A percentile compares a stretch with the other conserved stretches of the same genome.
These are phyloP conservation scores for Mariannaea elegans DNA, from an alignment of 2,329 filamentous ascomycete species.

Conservation along the genomic window DNA sequence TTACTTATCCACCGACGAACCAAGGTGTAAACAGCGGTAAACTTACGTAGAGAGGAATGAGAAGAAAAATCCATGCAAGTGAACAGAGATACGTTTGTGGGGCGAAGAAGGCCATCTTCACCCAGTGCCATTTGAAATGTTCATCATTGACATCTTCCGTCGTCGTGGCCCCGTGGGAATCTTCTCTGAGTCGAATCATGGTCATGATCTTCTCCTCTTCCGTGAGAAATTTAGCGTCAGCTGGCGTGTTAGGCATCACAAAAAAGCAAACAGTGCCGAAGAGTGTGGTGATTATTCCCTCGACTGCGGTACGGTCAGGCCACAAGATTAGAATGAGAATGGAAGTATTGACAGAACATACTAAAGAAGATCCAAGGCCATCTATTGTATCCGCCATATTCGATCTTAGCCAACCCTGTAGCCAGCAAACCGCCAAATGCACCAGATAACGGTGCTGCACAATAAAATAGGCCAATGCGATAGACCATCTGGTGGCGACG, in stretches of 20 bases:
- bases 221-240: not conserved
- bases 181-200: slow-evolving; percentile 7
- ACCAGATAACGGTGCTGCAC: not conserved
- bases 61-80: slow-evolving; percentile 1
- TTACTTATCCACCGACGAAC: too few species aligned
- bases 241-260: slow-evolving; percentile 9
- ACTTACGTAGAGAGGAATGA: slow-evolving; percentile 6
- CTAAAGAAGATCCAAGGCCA: slow-evolving; percentile 10
- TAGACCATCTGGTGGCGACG: slow-evolving; percentile 4
- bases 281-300: not conserved
- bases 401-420: not conserved
- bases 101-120: not conserved
- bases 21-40: not conserved
- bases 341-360: too few species aligned
- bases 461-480: slow-evolving; percentile 4
- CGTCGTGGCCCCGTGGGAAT: not conserved
- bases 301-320: not conserved
- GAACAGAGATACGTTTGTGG: slow-evolving; percentile 6
- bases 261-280: slow-evolving; percentile 8
- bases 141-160: slow-evolving; percentile 1
- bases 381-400: slow-evolving; percentile 1
- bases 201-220: slow-evolving; percentile 1
- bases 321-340: too few species aligned
- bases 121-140: slow-evolving; percentile 7
- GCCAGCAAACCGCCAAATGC: slow-evolving; percentile 6